Evolutionary conservation across 2,329 filamentous ascomycete genomes (phyloP).

Genomic region (Diplocarpon rosae): DNA sequence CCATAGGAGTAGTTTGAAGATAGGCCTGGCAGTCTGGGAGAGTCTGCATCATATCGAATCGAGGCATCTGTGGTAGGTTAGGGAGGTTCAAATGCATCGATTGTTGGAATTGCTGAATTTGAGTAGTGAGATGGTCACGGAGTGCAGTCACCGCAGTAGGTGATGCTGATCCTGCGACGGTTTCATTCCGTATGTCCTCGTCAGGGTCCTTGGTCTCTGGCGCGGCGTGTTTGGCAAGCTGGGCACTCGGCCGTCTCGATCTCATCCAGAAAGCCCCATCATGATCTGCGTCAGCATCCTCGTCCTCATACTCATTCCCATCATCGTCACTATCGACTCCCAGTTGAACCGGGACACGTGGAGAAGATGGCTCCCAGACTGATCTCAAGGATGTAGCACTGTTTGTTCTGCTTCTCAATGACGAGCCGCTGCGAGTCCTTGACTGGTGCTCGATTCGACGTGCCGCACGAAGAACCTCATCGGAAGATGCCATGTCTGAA

Average conservation of each 20-base stretch:
- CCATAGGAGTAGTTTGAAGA: slow-evolving; percentile 46
- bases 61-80: slow-evolving; percentile 42
- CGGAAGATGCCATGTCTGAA: slow-evolving; percentile 58
- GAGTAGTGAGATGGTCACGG: slow-evolving; percentile 61
- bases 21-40: slow-evolving; percentile 65
- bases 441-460: slow-evolving; percentile 49
- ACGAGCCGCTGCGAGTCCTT: slow-evolving; percentile 55
- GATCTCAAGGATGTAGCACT: slow-evolving; percentile 58
- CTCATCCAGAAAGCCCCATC: slow-evolving; percentile 28
- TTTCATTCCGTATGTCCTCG: slow-evolving; percentile 19
- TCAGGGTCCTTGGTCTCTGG: slow-evolving; percentile 17
- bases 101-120: slow-evolving; percentile 69
- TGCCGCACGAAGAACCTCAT: slow-evolving; percentile 52
- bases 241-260: slow-evolving; percentile 25
- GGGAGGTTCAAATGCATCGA: slow-evolving; percentile 54
- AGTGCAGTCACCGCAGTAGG: slow-evolving; percentile 56
- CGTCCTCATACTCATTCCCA: slow-evolving; percentile 30
- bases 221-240: slow-evolving; percentile 9
- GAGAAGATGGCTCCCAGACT: slow-evolving; percentile 49
- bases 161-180: slow-evolving; percentile 31
- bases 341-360: slow-evolving; percentile 24
- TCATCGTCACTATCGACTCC: slow-evolving; percentile 35
- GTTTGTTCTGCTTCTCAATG: slow-evolving; percentile 47
- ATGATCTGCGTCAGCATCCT: slow-evolving; percentile 22
- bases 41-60: slow-evolving; percentile 41